Conservation (phyloP, 306 rosid genomes). For the Canavalia ensiformis region DNA sequence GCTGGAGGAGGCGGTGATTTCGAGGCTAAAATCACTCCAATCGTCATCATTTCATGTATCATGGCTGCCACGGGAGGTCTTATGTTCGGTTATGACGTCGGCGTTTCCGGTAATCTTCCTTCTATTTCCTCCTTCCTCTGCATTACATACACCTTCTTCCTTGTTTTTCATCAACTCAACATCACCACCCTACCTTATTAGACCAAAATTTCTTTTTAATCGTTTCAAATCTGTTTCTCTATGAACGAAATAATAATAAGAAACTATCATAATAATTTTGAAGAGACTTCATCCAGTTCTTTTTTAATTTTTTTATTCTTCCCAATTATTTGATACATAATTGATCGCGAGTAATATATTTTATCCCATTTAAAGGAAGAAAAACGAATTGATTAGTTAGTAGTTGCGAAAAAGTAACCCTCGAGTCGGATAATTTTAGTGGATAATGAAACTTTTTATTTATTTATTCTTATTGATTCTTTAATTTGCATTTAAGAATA, state of each 20-base stretch:
- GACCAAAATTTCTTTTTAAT: background rate
- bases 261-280: too few relatives aligned
- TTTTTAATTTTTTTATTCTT: too few relatives aligned
- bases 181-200: background rate
- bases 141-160: background rate
- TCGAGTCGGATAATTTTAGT: background rate
- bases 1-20: constrained; percentile 51
- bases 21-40: constrained; percentile 84
- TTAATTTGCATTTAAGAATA: too few relatives aligned
- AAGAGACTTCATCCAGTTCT: too few relatives aligned
- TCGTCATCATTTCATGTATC: constrained; percentile 74
- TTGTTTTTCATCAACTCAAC: background rate
- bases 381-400: background rate
- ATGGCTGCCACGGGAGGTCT: constrained; percentile 93
- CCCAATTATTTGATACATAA: too few relatives aligned
- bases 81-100: constrained; percentile 85
- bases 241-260: too few relatives aligned
- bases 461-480: too few relatives aligned
- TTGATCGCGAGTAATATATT: too few relatives aligned
- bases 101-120: constrained; percentile 68
- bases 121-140: background rate
- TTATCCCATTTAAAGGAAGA: too few relatives aligned
- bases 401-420: background rate
- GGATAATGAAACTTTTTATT: background rate
- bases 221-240: too few relatives aligned